Conservation (phyloP, 2,329 filamentous ascomycete genomes). For the Hymenoscyphus fructigenus region DNA sequence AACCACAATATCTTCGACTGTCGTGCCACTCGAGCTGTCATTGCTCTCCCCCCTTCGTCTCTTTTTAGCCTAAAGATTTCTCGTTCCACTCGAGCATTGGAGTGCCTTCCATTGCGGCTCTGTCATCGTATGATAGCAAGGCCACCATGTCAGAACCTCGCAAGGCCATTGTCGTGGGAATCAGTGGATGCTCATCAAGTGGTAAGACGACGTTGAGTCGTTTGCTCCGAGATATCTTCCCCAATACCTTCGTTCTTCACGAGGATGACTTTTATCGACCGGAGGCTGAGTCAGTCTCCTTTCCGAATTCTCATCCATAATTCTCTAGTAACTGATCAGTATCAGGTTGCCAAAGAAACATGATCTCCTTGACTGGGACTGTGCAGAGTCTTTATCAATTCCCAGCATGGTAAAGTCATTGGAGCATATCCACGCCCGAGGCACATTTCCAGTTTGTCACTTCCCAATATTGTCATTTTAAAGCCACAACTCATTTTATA, state of each 20-base stretch:
- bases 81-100: not conserved
- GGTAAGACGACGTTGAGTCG: conserved; percentile 94
- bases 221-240: conserved; percentile 79
- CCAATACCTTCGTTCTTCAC: conserved; percentile 78
- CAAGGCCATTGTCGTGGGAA: conserved; percentile 63
- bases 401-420: conserved; percentile 66
- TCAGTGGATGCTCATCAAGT: conserved; percentile 88
- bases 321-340: not conserved
- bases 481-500: conserved; percentile 18
- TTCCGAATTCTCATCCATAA: not conserved
- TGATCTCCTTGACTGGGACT: conserved; percentile 87
- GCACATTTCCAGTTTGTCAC: conserved; percentile 58
- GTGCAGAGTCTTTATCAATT: conserved; percentile 74
- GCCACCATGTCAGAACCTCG: conserved; percentile 7
- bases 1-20: not conserved
- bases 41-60: not conserved
- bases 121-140: not conserved
- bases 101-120: not conserved
- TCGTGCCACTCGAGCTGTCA: not conserved
- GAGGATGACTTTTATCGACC: conserved; percentile 94
- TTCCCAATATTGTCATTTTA: conserved; percentile 17
- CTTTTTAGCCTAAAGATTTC: conserved; percentile 1
- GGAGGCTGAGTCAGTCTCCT: conserved; percentile 63
- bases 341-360: conserved; percentile 54
- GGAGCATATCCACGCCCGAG: conserved; percentile 66